Conservation (phyloP, 1,284 basidiomycete genomes). For the Ustilago nuda region DNA sequence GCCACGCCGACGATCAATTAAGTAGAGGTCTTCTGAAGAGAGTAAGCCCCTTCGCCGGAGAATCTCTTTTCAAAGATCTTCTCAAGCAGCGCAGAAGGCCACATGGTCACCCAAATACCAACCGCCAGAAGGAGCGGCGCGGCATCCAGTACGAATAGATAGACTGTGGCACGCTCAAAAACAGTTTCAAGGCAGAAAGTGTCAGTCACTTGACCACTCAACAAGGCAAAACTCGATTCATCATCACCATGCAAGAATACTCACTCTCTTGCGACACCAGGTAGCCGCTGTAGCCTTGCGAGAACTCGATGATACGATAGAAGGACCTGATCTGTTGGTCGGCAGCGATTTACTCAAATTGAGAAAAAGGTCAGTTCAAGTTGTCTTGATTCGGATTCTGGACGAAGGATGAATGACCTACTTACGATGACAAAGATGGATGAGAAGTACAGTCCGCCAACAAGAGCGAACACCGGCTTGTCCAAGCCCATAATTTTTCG, state of each 20-base stretch:
- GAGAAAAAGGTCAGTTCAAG: neutral
- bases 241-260: constrained; percentile 3
- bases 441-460: constrained; percentile 34
- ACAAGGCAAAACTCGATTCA: neutral
- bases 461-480: constrained; percentile 26
- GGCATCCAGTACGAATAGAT: constrained; percentile 50
- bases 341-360: neutral
- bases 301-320: constrained; percentile 56
- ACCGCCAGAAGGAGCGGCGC: constrained; percentile 50
- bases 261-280: constrained; percentile 50
- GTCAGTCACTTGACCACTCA: neutral
- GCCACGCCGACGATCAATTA: neutral
- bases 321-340: constrained; percentile 39
- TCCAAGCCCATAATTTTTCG: constrained; percentile 27
- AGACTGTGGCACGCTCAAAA: constrained; percentile 18
- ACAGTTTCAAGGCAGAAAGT: neutral
- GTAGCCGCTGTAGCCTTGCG: constrained; percentile 53
- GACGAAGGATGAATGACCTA: neutral
- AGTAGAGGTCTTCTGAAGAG: constrained; percentile 16
- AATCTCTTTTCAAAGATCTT: constrained; percentile 30
- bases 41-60: constrained; percentile 1
- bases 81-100: constrained; percentile 43
- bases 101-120: constrained; percentile 48
- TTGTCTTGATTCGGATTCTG: neutral
- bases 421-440: constrained; percentile 41